Percentiles rank a stretch among this genome's conserved stretches.
Evolutionary conservation across 78 protist species (phyloP).

Genomic region (Dictyostelium capitatum): DNA sequence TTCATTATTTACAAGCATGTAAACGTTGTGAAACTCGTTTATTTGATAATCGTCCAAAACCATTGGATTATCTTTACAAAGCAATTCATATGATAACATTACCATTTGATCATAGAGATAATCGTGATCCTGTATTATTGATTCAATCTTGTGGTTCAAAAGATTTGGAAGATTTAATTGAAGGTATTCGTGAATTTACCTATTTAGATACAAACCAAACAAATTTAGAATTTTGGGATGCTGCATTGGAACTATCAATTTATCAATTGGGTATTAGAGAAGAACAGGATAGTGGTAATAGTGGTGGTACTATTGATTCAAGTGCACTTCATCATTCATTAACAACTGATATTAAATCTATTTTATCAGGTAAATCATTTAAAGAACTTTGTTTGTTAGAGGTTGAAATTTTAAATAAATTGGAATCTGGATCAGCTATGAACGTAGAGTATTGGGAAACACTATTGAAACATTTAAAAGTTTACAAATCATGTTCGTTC

Average conservation of each 20-base stretch:
- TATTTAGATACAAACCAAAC: constrained; percentile 46
- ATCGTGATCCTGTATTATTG: constrained; percentile 15
- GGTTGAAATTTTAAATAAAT: constrained; percentile 39
- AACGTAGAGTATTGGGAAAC: constrained; percentile 94
- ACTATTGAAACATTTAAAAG: constrained; percentile 50
- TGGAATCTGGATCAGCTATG: constrained; percentile 62
- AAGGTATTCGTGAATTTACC: constrained; percentile 46
- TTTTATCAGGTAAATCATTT: constrained; percentile 76
- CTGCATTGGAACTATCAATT: background rate
- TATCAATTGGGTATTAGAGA: background rate
- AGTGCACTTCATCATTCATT: constrained; percentile 45
- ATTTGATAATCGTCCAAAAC: constrained; percentile 43
- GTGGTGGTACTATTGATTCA: background rate
- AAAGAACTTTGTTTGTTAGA: constrained; percentile 77
- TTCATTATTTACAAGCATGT: constrained; percentile 87
- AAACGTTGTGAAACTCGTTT: constrained; percentile 46
- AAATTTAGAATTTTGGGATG: constrained; percentile 50
- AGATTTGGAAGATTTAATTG: constrained; percentile 1
- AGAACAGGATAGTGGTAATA: background rate
- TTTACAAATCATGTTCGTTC: constrained; percentile 47
- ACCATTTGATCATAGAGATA: background rate
- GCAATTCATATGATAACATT: constrained; percentile 32
- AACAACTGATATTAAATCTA: constrained; percentile 32
- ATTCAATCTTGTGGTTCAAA: background rate
- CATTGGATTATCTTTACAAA: constrained; percentile 67